A percentile compares a stretch with the other conserved stretches of the same genome.
Evolutionary conservation across 139 green algal genomes (phyloP).

Genomic region (Closterium sp.): DNA sequence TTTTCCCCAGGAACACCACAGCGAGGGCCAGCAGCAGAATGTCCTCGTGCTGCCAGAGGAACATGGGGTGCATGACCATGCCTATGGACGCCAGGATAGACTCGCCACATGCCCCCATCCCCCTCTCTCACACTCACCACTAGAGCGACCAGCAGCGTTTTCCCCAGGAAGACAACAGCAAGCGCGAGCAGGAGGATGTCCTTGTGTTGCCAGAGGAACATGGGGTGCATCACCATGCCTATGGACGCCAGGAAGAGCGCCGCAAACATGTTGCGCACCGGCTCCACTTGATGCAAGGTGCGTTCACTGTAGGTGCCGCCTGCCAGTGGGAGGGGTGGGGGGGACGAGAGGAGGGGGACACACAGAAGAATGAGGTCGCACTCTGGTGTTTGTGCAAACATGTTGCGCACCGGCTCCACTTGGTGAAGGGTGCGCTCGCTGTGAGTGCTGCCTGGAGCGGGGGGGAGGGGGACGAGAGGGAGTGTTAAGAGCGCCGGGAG

Average conservation of each 20-base stretch:
- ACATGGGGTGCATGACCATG: background rate
- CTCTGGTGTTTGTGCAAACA: no score
- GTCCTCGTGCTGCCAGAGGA: constrained; percentile 66
- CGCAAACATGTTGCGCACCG: constrained; percentile 76
- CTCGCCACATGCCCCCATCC: background rate
- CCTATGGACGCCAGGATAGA: constrained; percentile 63
- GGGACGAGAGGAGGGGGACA: no score
- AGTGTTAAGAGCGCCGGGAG: no score
- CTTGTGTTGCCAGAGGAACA: constrained; percentile 85
- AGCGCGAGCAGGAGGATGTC: constrained; percentile 54
- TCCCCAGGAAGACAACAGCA: constrained; percentile 71
- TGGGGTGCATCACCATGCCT: constrained; percentile 83
- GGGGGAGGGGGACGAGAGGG: no score
- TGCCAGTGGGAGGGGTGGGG: background rate
- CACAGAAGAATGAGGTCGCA: no score
- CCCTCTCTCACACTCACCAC: constrained; percentile 57
- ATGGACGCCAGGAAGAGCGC: constrained; percentile 91
- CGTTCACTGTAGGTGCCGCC: constrained; percentile 41
- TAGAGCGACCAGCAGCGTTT: constrained; percentile 70
- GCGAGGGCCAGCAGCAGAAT: constrained; percentile 51
- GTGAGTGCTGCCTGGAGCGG: constrained; percentile 28
- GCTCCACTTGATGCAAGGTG: constrained; percentile 67
- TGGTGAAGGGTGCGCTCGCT: constrained; percentile 60
- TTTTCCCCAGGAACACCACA: constrained; percentile 78
- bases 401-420: constrained; percentile 63